Conservation (phyloP, 345 rosid genomes). For the Hevea brasiliensis region DNA sequence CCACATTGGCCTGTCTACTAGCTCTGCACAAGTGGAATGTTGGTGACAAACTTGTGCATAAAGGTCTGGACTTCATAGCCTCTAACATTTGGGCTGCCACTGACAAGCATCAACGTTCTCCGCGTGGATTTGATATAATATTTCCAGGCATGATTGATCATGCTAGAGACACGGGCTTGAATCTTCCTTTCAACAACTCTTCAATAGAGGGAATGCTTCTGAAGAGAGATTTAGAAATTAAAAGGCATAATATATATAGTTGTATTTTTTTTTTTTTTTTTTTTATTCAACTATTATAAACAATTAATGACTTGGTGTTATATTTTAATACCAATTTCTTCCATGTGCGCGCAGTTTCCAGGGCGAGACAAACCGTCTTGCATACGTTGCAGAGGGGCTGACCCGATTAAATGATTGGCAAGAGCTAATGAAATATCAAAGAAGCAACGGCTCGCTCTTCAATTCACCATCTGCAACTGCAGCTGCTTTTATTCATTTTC, state of each 20-base stretch:
- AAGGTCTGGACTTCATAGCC: conserved; percentile 13
- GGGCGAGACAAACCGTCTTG: neutral
- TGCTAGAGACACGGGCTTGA: conserved; percentile 5
- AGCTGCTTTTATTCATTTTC: conserved; percentile 1
- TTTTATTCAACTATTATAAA: too few relatives aligned
- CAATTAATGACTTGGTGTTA: too few relatives aligned
- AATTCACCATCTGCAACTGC: conserved; percentile 10
- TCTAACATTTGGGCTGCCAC: conserved; percentile 7
- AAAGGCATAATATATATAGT: neutral
- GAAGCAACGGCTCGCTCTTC: conserved; percentile 1
- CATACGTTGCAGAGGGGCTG: conserved; percentile 17
- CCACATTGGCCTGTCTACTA: conserved; percentile 20
- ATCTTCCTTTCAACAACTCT: neutral
- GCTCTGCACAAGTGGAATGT: conserved; percentile 16
- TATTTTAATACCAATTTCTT: too few relatives aligned
- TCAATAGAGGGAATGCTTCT: neutral
- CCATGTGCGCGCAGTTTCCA: neutral
- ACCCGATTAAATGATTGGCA: conserved; percentile 1
- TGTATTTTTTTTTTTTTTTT: too few relatives aligned
- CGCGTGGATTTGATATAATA: conserved; percentile 17
- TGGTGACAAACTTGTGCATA: conserved; percentile 2
- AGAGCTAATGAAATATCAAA: conserved; percentile 4
- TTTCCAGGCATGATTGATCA: conserved; percentile 14
- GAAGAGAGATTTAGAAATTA: neutral
- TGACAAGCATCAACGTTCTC: neutral